These are phyloP conservation scores for Tolypocladium inflatum DNA, from an alignment of 2,329 filamentous ascomycete species.

Conservation along the genomic window DNA sequence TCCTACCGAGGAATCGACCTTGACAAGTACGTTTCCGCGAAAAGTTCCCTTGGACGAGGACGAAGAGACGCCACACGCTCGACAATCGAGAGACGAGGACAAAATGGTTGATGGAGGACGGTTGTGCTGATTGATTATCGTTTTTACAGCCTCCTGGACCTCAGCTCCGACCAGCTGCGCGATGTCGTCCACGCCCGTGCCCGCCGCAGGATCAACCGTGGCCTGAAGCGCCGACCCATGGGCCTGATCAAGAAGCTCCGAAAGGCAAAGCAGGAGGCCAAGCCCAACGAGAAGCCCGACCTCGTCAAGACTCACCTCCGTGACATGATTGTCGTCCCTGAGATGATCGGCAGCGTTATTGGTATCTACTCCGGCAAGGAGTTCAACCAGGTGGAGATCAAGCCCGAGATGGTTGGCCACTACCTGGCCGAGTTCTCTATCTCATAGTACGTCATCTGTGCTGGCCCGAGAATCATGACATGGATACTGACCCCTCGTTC, in stretches of 20 bases:
- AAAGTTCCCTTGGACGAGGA: not conserved
- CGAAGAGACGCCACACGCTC: not conserved
- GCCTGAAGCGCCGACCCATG: conserved; percentile 99
- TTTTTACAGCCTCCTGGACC: conserved; percentile 79
- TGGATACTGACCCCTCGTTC: conserved; percentile 37
- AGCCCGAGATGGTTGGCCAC: conserved; percentile 99
- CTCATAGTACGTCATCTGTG: conserved; percentile 72
- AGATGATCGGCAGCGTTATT: conserved; percentile 99
- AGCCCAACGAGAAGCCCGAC: conserved; percentile 99
- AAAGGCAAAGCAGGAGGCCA: conserved; percentile 97
- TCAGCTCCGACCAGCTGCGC: conserved; percentile 95
- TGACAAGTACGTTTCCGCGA: conserved; percentile 72
- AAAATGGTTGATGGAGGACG: not conserved
- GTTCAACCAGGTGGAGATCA: conserved; percentile 99
- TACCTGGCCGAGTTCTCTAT: conserved; percentile 99
- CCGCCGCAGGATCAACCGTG: conserved; percentile 98
- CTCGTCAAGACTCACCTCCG: conserved; percentile 98
- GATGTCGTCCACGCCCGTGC: conserved; percentile 99
- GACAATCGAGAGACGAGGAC: conserved; percentile 2
- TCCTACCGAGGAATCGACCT: conserved; percentile 99
- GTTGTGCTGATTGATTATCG: conserved; percentile 10
- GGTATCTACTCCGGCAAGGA: conserved; percentile 99
- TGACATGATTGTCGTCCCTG: conserved; percentile 99
- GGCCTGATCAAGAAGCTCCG: conserved; percentile 99
- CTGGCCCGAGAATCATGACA: not conserved